Evolutionary conservation across 345 rosid species (phyloP).

Genomic region (Garcia nutans): DNA sequence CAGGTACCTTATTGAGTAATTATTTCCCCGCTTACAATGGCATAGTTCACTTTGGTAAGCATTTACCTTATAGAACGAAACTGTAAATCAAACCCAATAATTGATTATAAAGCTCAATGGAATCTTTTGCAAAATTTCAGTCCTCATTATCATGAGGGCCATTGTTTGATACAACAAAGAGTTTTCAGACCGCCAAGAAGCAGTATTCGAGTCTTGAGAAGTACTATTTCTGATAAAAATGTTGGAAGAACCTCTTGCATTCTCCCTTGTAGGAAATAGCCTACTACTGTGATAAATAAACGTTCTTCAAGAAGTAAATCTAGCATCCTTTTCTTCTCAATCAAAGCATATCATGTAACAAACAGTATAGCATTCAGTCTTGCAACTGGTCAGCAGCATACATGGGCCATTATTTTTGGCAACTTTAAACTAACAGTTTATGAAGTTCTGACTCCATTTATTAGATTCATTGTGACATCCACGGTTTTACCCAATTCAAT

Average conservation of each 20-base stretch:
- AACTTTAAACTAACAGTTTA: constrained; percentile 18
- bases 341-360: neutral
- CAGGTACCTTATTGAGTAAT: too few species aligned
- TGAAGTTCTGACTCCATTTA: constrained; percentile 29
- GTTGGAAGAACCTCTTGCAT: neutral
- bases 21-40: too few species aligned
- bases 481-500: constrained; percentile 57
- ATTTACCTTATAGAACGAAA: neutral
- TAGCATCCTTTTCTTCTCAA: neutral
- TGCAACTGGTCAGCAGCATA: neutral
- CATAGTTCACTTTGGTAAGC: neutral
- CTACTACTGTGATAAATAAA: neutral
- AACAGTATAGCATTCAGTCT: neutral
- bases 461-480: constrained; percentile 37
- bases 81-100: neutral
- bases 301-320: neutral
- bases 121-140: constrained; percentile 15
- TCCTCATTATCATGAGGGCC: neutral
- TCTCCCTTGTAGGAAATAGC: neutral
- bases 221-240: neutral
- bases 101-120: neutral
- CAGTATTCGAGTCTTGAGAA: neutral
- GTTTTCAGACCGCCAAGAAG: neutral
- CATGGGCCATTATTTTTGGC: neutral
- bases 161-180: neutral